Evolutionary conservation across 2,329 filamentous ascomycete genomes (phyloP).

Genomic region (Alternaria atra): DNA sequence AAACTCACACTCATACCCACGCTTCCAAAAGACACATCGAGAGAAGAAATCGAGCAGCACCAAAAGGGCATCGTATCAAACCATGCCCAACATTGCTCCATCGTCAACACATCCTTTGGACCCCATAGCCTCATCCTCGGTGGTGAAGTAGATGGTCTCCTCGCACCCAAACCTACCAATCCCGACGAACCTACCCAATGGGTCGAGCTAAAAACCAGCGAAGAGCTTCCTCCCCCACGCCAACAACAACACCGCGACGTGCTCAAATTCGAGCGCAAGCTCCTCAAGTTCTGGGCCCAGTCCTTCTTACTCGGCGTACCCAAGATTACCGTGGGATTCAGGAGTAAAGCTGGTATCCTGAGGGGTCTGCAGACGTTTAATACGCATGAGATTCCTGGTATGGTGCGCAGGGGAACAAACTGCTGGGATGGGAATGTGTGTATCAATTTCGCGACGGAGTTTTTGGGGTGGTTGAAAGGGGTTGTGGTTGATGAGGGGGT

Average conservation of each 20-base stretch:
- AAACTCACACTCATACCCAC: conserved; percentile 78
- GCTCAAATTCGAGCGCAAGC: conserved; percentile 83
- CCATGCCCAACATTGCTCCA: conserved; percentile 92
- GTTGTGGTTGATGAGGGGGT: conserved; percentile 74
- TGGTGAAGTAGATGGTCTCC: conserved; percentile 88
- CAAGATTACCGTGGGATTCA: conserved; percentile 89
- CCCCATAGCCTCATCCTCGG: conserved; percentile 78
- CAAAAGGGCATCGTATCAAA: conserved; percentile 80
- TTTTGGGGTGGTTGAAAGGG: conserved; percentile 77
- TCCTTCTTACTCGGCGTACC: conserved; percentile 93
- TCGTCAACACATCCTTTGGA: conserved; percentile 88
- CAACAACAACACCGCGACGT: conserved; percentile 69
- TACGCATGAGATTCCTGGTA: conserved; percentile 79
- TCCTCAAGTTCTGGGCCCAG: conserved; percentile 96
- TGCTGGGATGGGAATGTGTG: conserved; percentile 93
- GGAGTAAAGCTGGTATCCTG: conserved; percentile 76
- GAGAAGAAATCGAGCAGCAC: conserved; percentile 81
- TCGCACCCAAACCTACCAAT: conserved; percentile 27
- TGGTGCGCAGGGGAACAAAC: conserved; percentile 72
- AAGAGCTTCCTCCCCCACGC: conserved; percentile 62
- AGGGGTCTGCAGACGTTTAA: conserved; percentile 78
- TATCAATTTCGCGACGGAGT: conserved; percentile 84
- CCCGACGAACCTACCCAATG: conserved; percentile 71
- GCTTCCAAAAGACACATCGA: conserved; percentile 80
- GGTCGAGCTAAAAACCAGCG: conserved; percentile 94